phyloP scores from a whole-genome alignment of 1,284 basidiomycete species.

The Ganoderma leucocontextum region DNA sequence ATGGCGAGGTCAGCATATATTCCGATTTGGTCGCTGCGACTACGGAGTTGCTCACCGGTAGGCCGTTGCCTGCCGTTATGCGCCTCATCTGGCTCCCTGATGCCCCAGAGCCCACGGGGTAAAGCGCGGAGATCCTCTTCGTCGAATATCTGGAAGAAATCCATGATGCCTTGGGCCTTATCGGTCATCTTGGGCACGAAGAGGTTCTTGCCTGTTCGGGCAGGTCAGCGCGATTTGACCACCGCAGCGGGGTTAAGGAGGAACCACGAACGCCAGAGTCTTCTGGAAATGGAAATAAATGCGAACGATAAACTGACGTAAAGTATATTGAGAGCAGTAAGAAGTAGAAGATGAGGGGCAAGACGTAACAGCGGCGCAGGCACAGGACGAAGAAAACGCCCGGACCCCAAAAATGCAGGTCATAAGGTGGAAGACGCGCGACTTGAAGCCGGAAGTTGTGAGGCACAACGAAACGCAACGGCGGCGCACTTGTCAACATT shows the following conservation, averaged over 20 bases:
- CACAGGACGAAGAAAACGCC: background rate
- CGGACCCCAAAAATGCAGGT: conserved; percentile 1
- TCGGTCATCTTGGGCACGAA: conserved; percentile 74
- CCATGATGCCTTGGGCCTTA: conserved; percentile 61
- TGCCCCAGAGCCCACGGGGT: conserved; percentile 73
- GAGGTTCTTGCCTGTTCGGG: conserved; percentile 62
- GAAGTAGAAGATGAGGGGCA: background rate
- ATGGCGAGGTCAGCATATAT: conserved; percentile 11
- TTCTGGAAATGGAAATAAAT: background rate
- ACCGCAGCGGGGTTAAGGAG: background rate
- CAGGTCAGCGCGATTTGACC: background rate
- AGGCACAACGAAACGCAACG: conserved; percentile 5
- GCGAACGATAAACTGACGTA: background rate
- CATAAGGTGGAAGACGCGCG: background rate
- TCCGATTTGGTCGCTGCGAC: conserved; percentile 10
- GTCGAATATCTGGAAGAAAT: conserved; percentile 68
- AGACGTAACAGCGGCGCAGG: conserved; percentile 1
- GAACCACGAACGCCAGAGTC: background rate
- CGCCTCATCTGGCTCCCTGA: conserved; percentile 67
- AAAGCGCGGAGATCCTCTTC: conserved; percentile 64
- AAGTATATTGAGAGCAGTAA: background rate
- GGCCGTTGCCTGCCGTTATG: conserved; percentile 54
- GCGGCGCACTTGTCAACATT: conserved; percentile 5
- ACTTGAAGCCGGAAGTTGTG: conserved; percentile 24
- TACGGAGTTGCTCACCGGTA: conserved; percentile 53